Evolutionary conservation across 1,284 basidiomycete genomes (phyloP).

Genomic region (Cutaneotrichosporon sp.): DNA sequence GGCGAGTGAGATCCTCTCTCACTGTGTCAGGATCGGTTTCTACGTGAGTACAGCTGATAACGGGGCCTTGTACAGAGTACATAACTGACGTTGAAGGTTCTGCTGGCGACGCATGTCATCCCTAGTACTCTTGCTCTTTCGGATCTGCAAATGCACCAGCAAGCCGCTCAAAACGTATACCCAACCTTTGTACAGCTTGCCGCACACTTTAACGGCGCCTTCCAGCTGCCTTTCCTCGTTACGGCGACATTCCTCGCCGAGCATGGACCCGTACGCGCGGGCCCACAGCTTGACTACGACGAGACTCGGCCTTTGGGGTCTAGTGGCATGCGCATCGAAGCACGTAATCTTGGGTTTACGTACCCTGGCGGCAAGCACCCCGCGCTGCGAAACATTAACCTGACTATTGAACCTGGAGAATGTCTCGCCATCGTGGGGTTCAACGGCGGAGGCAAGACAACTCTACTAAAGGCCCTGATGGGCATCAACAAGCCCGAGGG

Average conservation of each 20-base stretch:
- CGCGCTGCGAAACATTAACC: conserved; percentile 61
- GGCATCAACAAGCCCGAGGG: conserved; percentile 61
- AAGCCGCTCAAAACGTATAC: conserved; percentile 52
- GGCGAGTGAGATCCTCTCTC: too few species aligned
- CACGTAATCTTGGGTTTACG: conserved; percentile 65
- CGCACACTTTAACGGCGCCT: conserved; percentile 54
- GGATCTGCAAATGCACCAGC: conserved; percentile 67
- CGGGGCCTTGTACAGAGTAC: not conserved
- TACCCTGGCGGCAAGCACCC: conserved; percentile 66
- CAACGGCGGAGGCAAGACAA: conserved; percentile 60
- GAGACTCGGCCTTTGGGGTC: conserved; percentile 14
- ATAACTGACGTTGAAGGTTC: conserved; percentile 53
- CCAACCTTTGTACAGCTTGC: not conserved
- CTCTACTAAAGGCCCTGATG: conserved; percentile 68
- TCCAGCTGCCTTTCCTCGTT: conserved; percentile 73
- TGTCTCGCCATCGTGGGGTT: conserved; percentile 70
- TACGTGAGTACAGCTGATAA: conserved; percentile 1
- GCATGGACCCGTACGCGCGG: conserved; percentile 54
- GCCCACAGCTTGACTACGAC: conserved; percentile 25
- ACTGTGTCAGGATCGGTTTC: not conserved
- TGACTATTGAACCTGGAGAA: conserved; percentile 65
- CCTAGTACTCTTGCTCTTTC: conserved; percentile 65
- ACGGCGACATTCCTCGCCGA: conserved; percentile 70
- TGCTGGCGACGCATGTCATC: conserved; percentile 60
- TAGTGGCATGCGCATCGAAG: conserved; percentile 62